Base-by-base conservation (phyloP, 768 basidiomycete species). In the Sistotremastrum niveocremeum region DNA sequence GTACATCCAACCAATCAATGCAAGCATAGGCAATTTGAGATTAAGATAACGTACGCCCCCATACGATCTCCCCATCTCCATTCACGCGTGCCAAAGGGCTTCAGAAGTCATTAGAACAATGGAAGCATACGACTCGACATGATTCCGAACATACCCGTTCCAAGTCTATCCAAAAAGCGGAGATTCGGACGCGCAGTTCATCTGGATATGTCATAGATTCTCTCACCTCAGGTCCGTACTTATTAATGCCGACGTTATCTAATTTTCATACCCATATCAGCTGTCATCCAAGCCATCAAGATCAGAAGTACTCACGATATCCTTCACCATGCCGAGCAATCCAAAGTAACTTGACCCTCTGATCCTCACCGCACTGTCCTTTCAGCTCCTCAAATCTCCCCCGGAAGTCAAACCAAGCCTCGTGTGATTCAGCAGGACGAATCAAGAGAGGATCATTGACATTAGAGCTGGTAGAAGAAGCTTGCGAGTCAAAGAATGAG, bases 271-370 rank as follows among this genome's bases (percentile, higher is more conserved):
- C 40, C 34, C 34, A 46, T 49, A 8, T 46, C 34, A 11, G 6
- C 31, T 49, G 11, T 7, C 9, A 31, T 28, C 6, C 35, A 28
- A n/a, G 3, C 34, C n/a, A 39, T 6, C 43, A 31, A 48, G 7
- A 34, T 34, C 39, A 40, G 8, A 43, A 10, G 39, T 34, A 53
- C 80, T 52, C 58, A 84, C 83, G 83, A 53, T 69, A 74, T 46
- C 82, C 84, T 59, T 86, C 65, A 1, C 84, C 84, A 50, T 88
- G 84, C 51, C 84, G 66, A 2, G 72, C 73, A 2, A 85, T 59
- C 47, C 80, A 73, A 46, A 86, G 63, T 8, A 82, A 64, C 53
- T 85, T 87, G 62, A 78, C 79, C 7, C 60, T 60, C 28, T 64
- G 65, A 2, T 60, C 63, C 0, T 54, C 42, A 2, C 60, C 57